Base-by-base conservation (phyloP, 2,329 filamentous ascomycete species). In the Pseudogymnoascus sp. region DNA sequence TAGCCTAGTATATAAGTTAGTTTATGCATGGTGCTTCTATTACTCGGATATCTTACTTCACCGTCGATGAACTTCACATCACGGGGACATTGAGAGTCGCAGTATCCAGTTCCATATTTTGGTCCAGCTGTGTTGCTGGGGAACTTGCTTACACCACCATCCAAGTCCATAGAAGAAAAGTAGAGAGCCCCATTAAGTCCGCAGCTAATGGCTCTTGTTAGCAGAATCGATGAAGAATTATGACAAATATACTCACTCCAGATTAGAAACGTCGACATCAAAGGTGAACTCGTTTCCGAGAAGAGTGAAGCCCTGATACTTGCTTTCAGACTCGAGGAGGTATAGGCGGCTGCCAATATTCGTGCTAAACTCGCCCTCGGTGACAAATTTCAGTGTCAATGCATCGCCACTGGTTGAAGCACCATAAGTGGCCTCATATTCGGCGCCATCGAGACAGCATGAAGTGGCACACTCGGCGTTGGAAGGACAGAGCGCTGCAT, bases 161-260 rank as follows among this genome's bases (percentile, higher is more conserved):
- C 81, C 5, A 77, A 74, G n/a, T 82, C 78, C 84, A 87, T 87
- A 69, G 81, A 75, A 25, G 81, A 77, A 41, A 87, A 78, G 75
- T 89, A 89, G 48, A 89, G 76, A 55, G 86, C 86, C 62, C 86
- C 86, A 74, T 90, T 89, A 64, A 89, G 75, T 65, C 87, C 87
- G 70, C 87, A 89, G 63, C 81, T 80, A 15, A 75, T 21, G 2
- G 2, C 64, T 82, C 81, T 15, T 89, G 77, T 67, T 81, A 80
- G 44, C 85, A 88, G 48, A 88, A 82, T 21, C 6, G 7, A 39
- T 39, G 2, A 6, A n/a, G 3, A 17, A 9, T 8, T 2, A 39
- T 15, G 2, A 6, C 15, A 9, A 17, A 15, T 17, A 39, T 39
- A 39, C 38, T 39, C n/a, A 39, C 38, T 39, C 38, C n/a, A 88